Conservation (phyloP, 2,329 filamentous ascomycete species). For the Ciborinia camelliae region DNA sequence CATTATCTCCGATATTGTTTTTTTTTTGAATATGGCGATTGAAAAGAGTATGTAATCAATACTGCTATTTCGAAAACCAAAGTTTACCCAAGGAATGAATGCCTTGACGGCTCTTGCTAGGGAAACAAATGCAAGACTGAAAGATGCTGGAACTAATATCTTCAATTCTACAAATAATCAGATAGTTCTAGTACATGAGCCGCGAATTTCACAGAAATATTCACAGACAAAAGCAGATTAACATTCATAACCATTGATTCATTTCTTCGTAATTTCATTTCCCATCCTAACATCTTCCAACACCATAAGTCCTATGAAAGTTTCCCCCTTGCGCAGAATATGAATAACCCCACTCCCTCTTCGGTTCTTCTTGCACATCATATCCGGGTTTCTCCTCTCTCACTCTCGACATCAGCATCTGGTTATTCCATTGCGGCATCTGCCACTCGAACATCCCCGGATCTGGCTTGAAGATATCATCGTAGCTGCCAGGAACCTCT, state of each 20-base stretch:
- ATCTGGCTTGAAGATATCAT: constrained; percentile 37
- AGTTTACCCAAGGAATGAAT: neutral
- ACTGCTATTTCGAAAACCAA: neutral
- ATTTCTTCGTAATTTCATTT: constrained; percentile 13
- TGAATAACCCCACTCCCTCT: constrained; percentile 25
- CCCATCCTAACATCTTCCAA: constrained; percentile 16
- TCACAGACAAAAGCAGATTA: neutral
- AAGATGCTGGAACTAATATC: neutral
- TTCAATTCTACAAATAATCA: neutral
- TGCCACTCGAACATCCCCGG: constrained; percentile 36
- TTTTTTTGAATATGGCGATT: rapidly evolving
- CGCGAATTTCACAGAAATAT: neutral
- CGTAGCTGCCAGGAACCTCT: constrained; percentile 31
- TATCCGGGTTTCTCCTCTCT: constrained; percentile 33
- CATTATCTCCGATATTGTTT: neutral
- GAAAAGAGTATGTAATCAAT: neutral
- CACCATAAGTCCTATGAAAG: constrained; percentile 18
- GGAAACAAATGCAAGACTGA: neutral
- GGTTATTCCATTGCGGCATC: constrained; percentile 30
- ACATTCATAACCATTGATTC: constrained; percentile 2
- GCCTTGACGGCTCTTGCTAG: neutral
- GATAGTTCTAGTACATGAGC: neutral
- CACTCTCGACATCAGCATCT: constrained; percentile 33
- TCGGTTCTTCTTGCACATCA: constrained; percentile 28
- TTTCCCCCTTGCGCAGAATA: constrained; percentile 17